Percentiles rank a stretch among this genome's conserved stretches.
Evolutionary conservation across 192 early-diverging fungal species (phyloP).

Genomic region (Haplosporangium gracile): DNA sequence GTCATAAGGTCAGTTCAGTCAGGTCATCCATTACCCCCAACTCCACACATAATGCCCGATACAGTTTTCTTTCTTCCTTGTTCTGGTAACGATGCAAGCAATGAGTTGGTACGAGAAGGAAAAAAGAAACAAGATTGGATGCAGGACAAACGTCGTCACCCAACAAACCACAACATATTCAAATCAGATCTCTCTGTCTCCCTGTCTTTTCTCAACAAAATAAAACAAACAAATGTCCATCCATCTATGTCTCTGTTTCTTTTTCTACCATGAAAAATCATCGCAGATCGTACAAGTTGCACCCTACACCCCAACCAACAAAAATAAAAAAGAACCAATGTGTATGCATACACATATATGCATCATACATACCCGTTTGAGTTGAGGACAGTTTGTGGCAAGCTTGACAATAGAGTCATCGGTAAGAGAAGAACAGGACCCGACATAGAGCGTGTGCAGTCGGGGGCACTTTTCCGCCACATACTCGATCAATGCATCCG

Average conservation of each 20-base stretch:
- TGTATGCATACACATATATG: neutral
- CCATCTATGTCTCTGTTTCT: neutral
- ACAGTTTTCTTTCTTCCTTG: neutral
- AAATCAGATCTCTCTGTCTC: neutral
- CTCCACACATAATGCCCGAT: neutral
- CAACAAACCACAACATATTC: neutral
- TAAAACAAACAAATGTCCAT: neutral
- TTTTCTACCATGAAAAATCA: neutral
- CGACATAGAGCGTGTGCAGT: constrained; percentile 69
- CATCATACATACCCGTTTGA: constrained; percentile 62
- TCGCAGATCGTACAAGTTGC: neutral
- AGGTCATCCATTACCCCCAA: neutral
- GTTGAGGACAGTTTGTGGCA: constrained; percentile 57
- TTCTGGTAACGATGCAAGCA: neutral
- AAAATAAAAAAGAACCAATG: neutral
- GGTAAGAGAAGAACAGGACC: constrained; percentile 61
- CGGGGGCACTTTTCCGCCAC: constrained; percentile 61
- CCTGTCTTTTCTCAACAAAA: neutral
- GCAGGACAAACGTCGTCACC: neutral
- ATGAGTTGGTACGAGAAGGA: no score
- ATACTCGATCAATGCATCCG: constrained; percentile 56
- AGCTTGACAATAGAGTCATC: constrained; percentile 62
- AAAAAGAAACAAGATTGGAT: neutral
- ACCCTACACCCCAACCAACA: neutral
- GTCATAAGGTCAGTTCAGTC: neutral